A percentile compares a stretch with the other conserved stretches of the same genome.
phyloP scores from a whole-genome alignment of 768 basidiomycete species.

The Amanita phalloides region DNA sequence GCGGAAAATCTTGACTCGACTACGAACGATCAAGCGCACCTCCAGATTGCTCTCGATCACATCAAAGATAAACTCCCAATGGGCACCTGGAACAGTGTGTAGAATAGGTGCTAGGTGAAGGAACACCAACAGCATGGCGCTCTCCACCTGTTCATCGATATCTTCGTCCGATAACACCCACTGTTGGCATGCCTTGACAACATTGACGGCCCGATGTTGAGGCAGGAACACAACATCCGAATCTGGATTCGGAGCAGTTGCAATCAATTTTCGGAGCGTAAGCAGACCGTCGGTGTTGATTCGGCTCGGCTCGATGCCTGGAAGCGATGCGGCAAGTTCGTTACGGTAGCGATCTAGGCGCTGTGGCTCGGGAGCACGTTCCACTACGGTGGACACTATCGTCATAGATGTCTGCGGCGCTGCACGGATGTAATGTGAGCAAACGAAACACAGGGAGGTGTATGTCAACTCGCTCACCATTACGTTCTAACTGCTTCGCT shows the following conservation, averaged over 20 bases:
- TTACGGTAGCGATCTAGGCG: conserved; percentile 77
- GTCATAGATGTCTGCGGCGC: conserved; percentile 64
- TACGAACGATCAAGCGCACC: conserved; percentile 29
- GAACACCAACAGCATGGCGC: conserved; percentile 65
- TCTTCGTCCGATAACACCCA: conserved; percentile 65
- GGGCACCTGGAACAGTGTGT: conserved; percentile 75
- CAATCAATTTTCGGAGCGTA: conserved; percentile 56
- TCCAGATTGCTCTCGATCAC: conserved; percentile 82
- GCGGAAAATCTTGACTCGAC: background rate
- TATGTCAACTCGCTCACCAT: conserved; percentile 31
- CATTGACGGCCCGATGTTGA: conserved; percentile 75
- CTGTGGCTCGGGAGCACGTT: conserved; percentile 54
- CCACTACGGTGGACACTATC: conserved; percentile 50
- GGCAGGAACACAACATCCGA: conserved; percentile 80
- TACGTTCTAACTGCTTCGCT: conserved; percentile 53
- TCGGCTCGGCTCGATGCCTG: conserved; percentile 51
- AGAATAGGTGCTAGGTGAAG: conserved; percentile 74
- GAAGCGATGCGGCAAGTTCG: conserved; percentile 75
- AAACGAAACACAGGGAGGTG: background rate
- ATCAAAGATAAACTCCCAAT: conserved; percentile 93
- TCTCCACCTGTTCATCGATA: conserved; percentile 70
- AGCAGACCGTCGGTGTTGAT: conserved; percentile 64
- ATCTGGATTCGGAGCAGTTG: conserved; percentile 67
- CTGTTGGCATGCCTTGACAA: conserved; percentile 73
- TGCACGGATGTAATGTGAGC: conserved; percentile 15